Evolutionary conservation across 768 basidiomycete genomes (phyloP), one percentile per base, ranked within the genome.

Genomic region (Gymnopilus junonius): DNA sequence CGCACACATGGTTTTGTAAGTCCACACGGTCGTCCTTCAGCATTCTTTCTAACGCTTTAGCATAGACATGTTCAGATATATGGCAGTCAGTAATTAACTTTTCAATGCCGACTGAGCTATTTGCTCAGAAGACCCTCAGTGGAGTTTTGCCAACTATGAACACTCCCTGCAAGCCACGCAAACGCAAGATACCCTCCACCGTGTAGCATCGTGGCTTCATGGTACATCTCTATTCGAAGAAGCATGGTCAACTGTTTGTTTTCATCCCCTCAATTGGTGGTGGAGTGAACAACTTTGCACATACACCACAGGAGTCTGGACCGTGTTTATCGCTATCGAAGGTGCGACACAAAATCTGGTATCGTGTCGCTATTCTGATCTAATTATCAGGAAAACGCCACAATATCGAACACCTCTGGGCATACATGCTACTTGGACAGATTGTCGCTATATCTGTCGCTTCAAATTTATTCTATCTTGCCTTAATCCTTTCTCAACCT

Each of bases 361-460:
- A 35, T 6, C 56, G 79, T 15, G 11, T 14, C 42, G 7, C 23
- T 23, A 34, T 29, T 6, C 31, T 46, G 14, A 58, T 29, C 8
- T 21, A 6, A 43, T 34, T 10, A 15, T 25, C 21, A 74, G 84
- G 83, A 0, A 69, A 75, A 39, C 71, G 75, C 21, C 68, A 77
- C 43, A 59, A 74, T 15, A 76, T 90, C 62, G 82, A 79, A 65
- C 77, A 83, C 63, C 53, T 84, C 0, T 88, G 86, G 86, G 87
- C 85, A 1, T 91, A 88, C 74, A 89, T 91, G 86, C 76, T 91
- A 35, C 79, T 92, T 8, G 90, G 89, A 5, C 89, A 91, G 72
- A 67, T 91, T 21, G 88, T 92, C 58, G 88, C 90, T 32, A 86
- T 91, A 48, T 86, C 85, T 11, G 85, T 90, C 37, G 86, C 88